Evolutionary conservation across 2,329 filamentous ascomycete species (phyloP), one percentile per base, ranked within the genome.

Genomic region (Orbilia oligospora): DNA sequence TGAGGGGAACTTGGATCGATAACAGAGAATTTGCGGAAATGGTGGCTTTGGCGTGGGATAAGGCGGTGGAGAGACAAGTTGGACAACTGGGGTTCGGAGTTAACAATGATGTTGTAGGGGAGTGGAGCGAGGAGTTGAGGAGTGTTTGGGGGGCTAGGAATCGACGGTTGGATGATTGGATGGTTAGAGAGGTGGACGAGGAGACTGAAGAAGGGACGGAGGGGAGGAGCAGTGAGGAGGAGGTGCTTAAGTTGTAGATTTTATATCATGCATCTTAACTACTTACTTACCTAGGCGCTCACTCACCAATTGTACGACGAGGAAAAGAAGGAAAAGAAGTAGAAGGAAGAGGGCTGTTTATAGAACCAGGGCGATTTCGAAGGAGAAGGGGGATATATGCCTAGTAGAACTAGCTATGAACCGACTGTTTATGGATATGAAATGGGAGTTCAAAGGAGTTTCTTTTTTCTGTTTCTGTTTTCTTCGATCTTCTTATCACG

Each of bases 31-130:
- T 68, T 38, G 63, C 63, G 12, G 75, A 78, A 36, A 78, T 78
- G 75, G 75, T 78, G 49, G 75, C 75, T 9, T 27, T 78, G 46
- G 75, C 75, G 16, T 78, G 75, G 75, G 75, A 78, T 20, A 78
- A 69, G 27, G 75, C 75, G 46, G 68, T 78, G 14, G 75, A 78
- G 46, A 53, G 75, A n/a, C 51, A 65, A 36, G 63, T 78, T 3
- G 48, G 46, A 48, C 63, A 71, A 55, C 24, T 78, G 22, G 75
- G 75, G 22, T 78, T 78, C n/a, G 46, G 61, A 22, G 51, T 58
- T 18, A 69, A 38, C 18, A 48, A 44, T 12, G 75, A 78, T 71
- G 63, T 78, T 16, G 75, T 71, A 5, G 71, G 75, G 10, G 75
- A 78, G 63, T 78, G 68, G 68, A 78, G 68, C 30, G 75, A 78